Conservation (phyloP, 768 basidiomycete genomes). For the Pilatotrama ljubarskyi region DNA sequence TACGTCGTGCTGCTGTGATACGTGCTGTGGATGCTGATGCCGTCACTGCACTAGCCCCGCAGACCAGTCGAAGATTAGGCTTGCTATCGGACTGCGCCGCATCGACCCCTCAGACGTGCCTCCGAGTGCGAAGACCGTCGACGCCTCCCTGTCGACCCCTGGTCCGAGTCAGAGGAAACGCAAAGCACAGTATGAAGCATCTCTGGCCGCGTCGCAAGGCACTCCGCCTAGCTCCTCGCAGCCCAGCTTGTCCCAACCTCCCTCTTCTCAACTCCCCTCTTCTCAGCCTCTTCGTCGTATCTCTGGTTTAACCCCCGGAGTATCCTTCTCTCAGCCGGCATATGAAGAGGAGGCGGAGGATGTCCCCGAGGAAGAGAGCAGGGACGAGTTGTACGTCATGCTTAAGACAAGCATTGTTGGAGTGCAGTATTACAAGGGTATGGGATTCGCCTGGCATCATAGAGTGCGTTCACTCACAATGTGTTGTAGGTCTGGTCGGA, state of each 20-base stretch:
- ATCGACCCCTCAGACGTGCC: constrained; percentile 64
- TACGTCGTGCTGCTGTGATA: constrained; percentile 30
- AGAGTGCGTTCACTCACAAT: background rate
- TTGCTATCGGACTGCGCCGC: constrained; percentile 53
- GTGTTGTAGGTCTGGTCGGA: constrained; percentile 67
- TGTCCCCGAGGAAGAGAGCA: constrained; percentile 43
- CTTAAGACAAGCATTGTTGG: constrained; percentile 71
- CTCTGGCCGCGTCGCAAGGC: constrained; percentile 17
- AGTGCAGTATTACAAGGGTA: constrained; percentile 79
- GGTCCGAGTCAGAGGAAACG: constrained; percentile 46
- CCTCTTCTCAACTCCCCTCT: constrained; percentile 6
- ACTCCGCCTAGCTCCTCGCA: constrained; percentile 22
- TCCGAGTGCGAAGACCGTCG: constrained; percentile 36
- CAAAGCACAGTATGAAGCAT: constrained; percentile 35
- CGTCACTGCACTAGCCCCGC: constrained; percentile 40
- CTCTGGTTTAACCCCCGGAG: constrained; percentile 12
- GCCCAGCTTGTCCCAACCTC: constrained; percentile 17
- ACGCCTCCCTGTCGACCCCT: constrained; percentile 12
- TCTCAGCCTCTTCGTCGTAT: constrained; percentile 24
- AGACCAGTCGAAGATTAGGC: constrained; percentile 64
- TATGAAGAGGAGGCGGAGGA: constrained; percentile 46
- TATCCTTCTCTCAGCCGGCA: constrained; percentile 14
- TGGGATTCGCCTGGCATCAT: constrained; percentile 3
- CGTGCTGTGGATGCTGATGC: background rate
- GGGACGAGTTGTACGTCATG: constrained; percentile 69